Base-by-base conservation (phyloP, 2,329 filamentous ascomycete genomes). In the Stemphylium vesicarium region DNA sequence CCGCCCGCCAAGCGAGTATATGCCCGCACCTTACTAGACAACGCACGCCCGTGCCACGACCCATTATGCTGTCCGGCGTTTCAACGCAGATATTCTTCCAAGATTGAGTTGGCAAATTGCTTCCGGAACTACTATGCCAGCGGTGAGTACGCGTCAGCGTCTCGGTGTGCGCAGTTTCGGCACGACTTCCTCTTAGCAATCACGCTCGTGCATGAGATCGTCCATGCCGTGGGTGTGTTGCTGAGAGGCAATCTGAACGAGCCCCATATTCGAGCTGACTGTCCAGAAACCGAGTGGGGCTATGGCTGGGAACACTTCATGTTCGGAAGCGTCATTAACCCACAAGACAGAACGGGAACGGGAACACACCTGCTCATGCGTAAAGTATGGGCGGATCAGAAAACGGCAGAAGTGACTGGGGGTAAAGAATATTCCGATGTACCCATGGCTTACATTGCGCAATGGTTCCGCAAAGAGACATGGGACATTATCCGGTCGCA, bases 281-380 rank as follows among this genome's bases (percentile, higher is more conserved):
- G 66, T 51, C 71, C 69, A 3, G 61, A 62, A 5, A 56, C 60
- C 2, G 74, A 76, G 42, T 69, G 65, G 60, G 74, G 74, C 12
- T 69, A 57, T 41, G 66, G 70, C n/a, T 76, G 72, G 72, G 74
- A 76, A 49, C 65, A 71, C 40, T 73, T 71, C 57, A 68, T 72
- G 60, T 74, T 75, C 35, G 72, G 73, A 12, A 59, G 59, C 22
- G 57, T 73, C 4, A 65, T 74, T 24, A 72, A 75, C 24, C 71
- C 73, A 1, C 66, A 69, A 38, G 62, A 72, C 26, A 60, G 58
- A 22, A 48, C 39, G 1, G 46, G 18, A 2, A 36, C 40, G 37
- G 63, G 62, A 5, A 66, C 69, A 15, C 50, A 63, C 11, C 51
- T 69, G 6, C 47, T 74, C 6, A 62, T 74, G 62, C 56, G 69